Conservation (phyloP, 345 rosid genomes). For the Brassica incana region DNA sequence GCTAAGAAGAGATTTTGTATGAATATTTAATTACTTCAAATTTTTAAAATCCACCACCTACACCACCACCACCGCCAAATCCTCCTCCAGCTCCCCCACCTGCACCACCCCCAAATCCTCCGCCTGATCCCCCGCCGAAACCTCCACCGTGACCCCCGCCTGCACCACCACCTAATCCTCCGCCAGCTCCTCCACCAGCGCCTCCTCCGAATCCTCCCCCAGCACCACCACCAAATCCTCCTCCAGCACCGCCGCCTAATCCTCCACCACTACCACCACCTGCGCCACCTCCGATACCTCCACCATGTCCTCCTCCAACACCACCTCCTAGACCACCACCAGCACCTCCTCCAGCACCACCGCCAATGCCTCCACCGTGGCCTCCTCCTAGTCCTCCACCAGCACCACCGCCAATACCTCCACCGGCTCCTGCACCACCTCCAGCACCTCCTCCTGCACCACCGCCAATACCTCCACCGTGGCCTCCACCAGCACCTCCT, state of each 20-base stretch:
- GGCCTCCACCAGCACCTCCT: neutral
- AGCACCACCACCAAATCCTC: slow-evolving; percentile 2
- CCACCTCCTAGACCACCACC: slow-evolving; percentile 19
- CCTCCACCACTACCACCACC: slow-evolving; percentile 32
- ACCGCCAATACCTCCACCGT: neutral
- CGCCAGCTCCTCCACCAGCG: slow-evolving; percentile 22
- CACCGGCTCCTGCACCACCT: neutral
- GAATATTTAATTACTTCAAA: slow-evolving; percentile 1
- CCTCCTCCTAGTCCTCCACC: slow-evolving; percentile 32
- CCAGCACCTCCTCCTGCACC: neutral
- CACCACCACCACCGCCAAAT: slow-evolving; percentile 27
- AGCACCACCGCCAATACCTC: neutral
- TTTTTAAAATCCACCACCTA: neutral
- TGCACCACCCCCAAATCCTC: slow-evolving; percentile 32
- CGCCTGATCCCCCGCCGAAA: slow-evolving; percentile 11
- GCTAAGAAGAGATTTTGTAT: slow-evolving; percentile 14
- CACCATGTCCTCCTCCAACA: neutral
- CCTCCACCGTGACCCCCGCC: slow-evolving; percentile 28
- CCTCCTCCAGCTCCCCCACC: slow-evolving; percentile 38
- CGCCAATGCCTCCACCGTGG: slow-evolving; percentile 15
- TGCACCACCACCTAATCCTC: slow-evolving; percentile 34
- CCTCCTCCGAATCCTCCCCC: slow-evolving; percentile 21
- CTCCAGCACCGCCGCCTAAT: slow-evolving; percentile 2
- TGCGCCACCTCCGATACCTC: slow-evolving; percentile 22
- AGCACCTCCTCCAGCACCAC: slow-evolving; percentile 20